Conservation (phyloP, 768 basidiomycete species). For the Lentinula lateritia region DNA sequence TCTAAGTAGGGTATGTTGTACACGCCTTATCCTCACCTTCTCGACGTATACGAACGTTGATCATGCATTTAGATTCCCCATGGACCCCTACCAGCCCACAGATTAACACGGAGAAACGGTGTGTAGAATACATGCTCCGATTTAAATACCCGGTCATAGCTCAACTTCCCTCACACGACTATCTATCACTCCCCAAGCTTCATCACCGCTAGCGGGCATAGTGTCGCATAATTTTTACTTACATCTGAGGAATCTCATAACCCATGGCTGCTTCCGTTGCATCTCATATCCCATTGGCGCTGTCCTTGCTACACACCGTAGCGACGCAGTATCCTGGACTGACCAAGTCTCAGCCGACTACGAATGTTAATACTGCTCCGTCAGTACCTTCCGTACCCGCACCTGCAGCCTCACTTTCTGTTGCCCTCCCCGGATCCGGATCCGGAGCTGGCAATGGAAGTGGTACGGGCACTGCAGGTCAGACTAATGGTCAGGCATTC, state of each 20-base stretch:
- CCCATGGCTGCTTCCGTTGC: slow-evolving; percentile 24
- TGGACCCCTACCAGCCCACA: not conserved
- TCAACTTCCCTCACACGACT: not conserved
- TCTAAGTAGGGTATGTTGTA: not conserved
- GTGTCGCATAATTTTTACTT: not conserved
- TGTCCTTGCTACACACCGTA: slow-evolving; percentile 36
- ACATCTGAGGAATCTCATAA: not conserved
- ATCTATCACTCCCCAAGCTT: not conserved
- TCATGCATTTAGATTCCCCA: not conserved
- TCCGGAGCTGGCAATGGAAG: slow-evolving; percentile 6
- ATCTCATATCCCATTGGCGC: slow-evolving; percentile 37
- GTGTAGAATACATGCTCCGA: not conserved
- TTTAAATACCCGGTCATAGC: not conserved
- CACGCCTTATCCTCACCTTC: not conserved
- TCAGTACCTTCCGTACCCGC: slow-evolving; percentile 16
- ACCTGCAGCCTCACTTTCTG: slow-evolving; percentile 21
- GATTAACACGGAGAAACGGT: not conserved
- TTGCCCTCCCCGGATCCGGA: slow-evolving; percentile 1
- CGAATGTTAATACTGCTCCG: slow-evolving; percentile 17
- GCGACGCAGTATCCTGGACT: slow-evolving; percentile 30
- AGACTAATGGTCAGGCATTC: slow-evolving; percentile 3
- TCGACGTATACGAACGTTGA: not conserved
- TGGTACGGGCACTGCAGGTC: slow-evolving; percentile 19
- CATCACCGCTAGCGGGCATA: not conserved
- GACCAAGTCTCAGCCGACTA: slow-evolving; percentile 22